phyloP scores from a whole-genome alignment of 306 rosid species.

The Vachellia collinsii region DNA sequence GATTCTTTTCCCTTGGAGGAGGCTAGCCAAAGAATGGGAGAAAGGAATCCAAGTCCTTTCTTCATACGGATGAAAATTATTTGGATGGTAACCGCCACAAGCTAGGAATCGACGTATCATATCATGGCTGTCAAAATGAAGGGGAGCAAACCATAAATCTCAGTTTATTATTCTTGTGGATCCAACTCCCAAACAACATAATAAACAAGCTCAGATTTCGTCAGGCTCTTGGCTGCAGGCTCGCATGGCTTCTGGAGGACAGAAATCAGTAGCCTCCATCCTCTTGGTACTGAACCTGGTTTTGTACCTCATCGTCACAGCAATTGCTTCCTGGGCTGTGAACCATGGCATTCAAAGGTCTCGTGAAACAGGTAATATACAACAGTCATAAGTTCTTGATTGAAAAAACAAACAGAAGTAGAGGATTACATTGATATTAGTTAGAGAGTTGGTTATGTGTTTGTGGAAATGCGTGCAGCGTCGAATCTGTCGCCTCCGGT shows the following conservation, averaged over 20 bases:
- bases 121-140: neutral
- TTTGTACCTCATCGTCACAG: constrained; percentile 64
- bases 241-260: constrained; percentile 64
- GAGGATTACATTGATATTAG: too few species aligned
- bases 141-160: neutral
- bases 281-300: constrained; percentile 67
- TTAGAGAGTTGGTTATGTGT: too few species aligned
- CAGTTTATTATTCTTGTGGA: constrained; percentile 6
- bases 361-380: constrained; percentile 58
- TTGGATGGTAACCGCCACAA: constrained; percentile 32
- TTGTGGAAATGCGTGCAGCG: constrained; percentile 44
- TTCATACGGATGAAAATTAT: constrained; percentile 49
- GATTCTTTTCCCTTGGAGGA: constrained; percentile 49
- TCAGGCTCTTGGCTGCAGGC: constrained; percentile 29
- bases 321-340: constrained; percentile 81
- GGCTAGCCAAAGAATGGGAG: constrained; percentile 46
- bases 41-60: constrained; percentile 64
- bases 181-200: constrained; percentile 21
- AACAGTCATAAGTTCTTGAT: neutral
- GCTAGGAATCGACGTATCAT: constrained; percentile 30
- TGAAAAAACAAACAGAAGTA: too few species aligned
- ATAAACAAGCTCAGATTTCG: constrained; percentile 27
- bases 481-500: constrained; percentile 61
- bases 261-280: constrained; percentile 60
- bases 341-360: constrained; percentile 77